Evolutionary conservation across 345 rosid species (phyloP).

Genomic region (Lumnitzera littorea): DNA sequence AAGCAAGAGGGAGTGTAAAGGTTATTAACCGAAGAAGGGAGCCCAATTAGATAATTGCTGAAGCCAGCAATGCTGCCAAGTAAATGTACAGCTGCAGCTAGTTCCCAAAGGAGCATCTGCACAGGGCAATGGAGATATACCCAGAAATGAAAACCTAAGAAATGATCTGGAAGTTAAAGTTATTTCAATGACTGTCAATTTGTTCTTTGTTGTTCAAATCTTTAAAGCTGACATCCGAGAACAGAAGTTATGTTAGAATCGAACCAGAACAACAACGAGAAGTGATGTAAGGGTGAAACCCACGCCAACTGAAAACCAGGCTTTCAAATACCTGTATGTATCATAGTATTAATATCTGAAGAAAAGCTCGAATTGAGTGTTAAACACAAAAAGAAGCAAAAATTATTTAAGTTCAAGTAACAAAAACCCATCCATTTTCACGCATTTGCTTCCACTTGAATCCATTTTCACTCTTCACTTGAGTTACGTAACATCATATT

Average conservation of each 20-base stretch:
- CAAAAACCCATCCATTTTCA: too few relatives aligned
- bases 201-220: too few relatives aligned
- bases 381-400: not conserved
- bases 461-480: too few relatives aligned
- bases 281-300: conserved; percentile 59
- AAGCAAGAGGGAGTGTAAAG: not conserved
- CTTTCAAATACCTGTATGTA: conserved; percentile 10
- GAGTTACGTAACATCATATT: too few relatives aligned
- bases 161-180: too few relatives aligned
- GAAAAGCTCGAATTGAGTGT: not conserved
- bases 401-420: not conserved
- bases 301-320: conserved; percentile 85
- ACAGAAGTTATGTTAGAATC: not conserved
- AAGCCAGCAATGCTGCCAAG: not conserved
- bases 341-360: not conserved
- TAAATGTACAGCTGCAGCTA: not conserved
- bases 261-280: conserved; percentile 35
- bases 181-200: too few relatives aligned
- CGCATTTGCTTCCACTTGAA: too few relatives aligned
- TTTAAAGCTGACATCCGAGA: not conserved
- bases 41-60: conserved; percentile 22
- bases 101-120: conserved; percentile 13
- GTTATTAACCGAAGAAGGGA: conserved; percentile 27
- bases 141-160: not conserved
- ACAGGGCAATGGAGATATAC: not conserved